These are phyloP conservation scores for Erodium moschatum DNA, from an alignment of 441 rosid genomes.

Conservation along the genomic window DNA sequence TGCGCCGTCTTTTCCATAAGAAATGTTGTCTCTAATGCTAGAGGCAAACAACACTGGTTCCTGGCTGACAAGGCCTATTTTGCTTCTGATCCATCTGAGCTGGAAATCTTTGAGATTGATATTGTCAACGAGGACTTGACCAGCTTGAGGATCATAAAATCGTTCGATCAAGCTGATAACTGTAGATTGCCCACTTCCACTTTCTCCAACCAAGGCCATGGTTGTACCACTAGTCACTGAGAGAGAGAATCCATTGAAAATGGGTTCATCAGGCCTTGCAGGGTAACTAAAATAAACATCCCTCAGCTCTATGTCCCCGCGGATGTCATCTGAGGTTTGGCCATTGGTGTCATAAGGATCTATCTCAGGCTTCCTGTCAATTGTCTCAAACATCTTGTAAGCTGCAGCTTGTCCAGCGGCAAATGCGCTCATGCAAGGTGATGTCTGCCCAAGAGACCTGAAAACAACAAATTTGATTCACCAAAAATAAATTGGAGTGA, in stretches of 20 bases:
- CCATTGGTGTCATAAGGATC: slow-evolving; percentile 57
- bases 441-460: slow-evolving; percentile 67
- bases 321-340: slow-evolving; percentile 34
- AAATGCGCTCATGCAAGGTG: slow-evolving; percentile 54
- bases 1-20: slow-evolving; percentile 60
- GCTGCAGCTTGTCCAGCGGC: slow-evolving; percentile 69
- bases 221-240: slow-evolving; percentile 49
- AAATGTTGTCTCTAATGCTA: slow-evolving; percentile 52
- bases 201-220: slow-evolving; percentile 64
- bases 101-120: slow-evolving; percentile 40
- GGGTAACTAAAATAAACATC: slow-evolving; percentile 49
- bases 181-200: slow-evolving; percentile 82
- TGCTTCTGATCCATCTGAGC: slow-evolving; percentile 58
- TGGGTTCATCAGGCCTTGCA: slow-evolving; percentile 62
- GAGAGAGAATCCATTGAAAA: slow-evolving; percentile 57
- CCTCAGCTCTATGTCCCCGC: slow-evolving; percentile 55
- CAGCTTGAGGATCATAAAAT: slow-evolving; percentile 70
- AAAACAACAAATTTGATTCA: slow-evolving; percentile 15
- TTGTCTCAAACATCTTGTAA: slow-evolving; percentile 70
- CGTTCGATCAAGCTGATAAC: slow-evolving; percentile 68
- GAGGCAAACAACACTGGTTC: slow-evolving; percentile 65
- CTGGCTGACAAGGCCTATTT: slow-evolving; percentile 68
- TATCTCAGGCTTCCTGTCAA: slow-evolving; percentile 42
- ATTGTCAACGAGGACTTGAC: slow-evolving; percentile 59
- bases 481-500: too few relatives aligned